Conservation (phyloP, 106 monocot species). For the Gastrodia elata region DNA sequence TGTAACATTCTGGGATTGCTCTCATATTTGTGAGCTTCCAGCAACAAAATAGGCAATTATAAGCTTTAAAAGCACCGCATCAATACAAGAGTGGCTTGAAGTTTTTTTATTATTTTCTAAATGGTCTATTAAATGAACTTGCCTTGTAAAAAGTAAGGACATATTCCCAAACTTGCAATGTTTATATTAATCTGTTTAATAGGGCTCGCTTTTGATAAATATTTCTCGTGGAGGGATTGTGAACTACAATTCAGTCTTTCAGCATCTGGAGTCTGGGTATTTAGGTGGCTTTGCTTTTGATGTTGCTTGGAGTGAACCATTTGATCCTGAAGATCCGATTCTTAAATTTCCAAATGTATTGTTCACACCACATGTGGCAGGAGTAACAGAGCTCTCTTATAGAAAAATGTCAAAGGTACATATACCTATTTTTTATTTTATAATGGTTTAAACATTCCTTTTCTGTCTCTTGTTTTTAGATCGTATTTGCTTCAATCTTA, state of each 20-base stretch:
- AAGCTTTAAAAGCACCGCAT: background rate
- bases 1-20: background rate
- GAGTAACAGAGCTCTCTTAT: slow-evolving; percentile 76
- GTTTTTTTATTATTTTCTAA: background rate
- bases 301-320: slow-evolving; percentile 92
- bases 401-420: slow-evolving; percentile 89
- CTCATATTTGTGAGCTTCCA: background rate
- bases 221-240: slow-evolving; percentile 75
- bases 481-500: background rate
- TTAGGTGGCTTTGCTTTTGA: slow-evolving; percentile 86
- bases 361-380: slow-evolving; percentile 87
- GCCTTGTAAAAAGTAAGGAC: background rate
- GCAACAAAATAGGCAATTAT: background rate
- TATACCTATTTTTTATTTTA: background rate
- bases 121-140: background rate
- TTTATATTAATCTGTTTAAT: slow-evolving; percentile 6
- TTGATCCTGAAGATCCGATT: slow-evolving; percentile 84
- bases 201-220: slow-evolving; percentile 83
- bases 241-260: slow-evolving; percentile 58
- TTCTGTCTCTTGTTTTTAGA: background rate
- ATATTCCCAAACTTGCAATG: background rate
- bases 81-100: background rate
- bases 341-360: slow-evolving; percentile 80
- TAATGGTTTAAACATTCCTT: background rate
- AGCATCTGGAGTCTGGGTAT: slow-evolving; percentile 65